These are phyloP conservation scores for Trichoderma asperelloides DNA, from an alignment of 495 filamentous ascomycete species.

Conservation along the genomic window DNA sequence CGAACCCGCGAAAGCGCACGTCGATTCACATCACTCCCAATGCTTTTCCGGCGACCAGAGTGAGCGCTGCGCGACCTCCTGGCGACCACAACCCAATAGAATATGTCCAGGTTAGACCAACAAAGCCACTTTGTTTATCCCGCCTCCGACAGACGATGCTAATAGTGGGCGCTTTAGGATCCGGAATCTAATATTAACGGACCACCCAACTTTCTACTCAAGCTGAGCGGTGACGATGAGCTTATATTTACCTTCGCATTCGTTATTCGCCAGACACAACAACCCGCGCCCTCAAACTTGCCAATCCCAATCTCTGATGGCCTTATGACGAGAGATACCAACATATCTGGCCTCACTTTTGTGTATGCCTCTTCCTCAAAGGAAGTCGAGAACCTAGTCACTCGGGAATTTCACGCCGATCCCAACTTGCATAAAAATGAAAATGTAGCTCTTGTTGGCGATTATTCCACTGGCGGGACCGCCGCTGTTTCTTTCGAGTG, in stretches of 20 bases:
- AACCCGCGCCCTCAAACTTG: constrained; percentile 22
- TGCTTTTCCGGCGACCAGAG: constrained; percentile 75
- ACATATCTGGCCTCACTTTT: constrained; percentile 84
- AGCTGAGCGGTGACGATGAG: constrained; percentile 83
- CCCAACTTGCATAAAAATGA: constrained; percentile 96
- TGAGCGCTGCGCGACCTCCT: constrained; percentile 62
- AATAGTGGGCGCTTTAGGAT: constrained; percentile 48
- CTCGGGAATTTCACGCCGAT: constrained; percentile 90
- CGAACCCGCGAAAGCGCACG: constrained; percentile 63
- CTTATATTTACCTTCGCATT: constrained; percentile 89
- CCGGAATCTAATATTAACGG: constrained; percentile 53
- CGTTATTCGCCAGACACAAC: constrained; percentile 61
- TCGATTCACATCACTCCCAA: constrained; percentile 77
- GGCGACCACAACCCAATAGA: constrained; percentile 73
- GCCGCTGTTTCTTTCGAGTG: constrained; percentile 85
- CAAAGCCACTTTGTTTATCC: not conserved
- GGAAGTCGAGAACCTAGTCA: constrained; percentile 89
- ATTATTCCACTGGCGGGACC: constrained; percentile 71
- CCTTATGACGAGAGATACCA: constrained; percentile 52
- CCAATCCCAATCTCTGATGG: not conserved
- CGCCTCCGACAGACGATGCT: constrained; percentile 1
- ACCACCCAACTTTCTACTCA: constrained; percentile 70
- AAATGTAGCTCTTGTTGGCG: constrained; percentile 87
- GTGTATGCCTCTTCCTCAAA: constrained; percentile 75
- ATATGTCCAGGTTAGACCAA: constrained; percentile 72